Percentiles rank a stretch among this genome's conserved stretches.
Evolutionary conservation across 352 stramenopile species (phyloP).

Genomic region (Globisporangium solare): DNA sequence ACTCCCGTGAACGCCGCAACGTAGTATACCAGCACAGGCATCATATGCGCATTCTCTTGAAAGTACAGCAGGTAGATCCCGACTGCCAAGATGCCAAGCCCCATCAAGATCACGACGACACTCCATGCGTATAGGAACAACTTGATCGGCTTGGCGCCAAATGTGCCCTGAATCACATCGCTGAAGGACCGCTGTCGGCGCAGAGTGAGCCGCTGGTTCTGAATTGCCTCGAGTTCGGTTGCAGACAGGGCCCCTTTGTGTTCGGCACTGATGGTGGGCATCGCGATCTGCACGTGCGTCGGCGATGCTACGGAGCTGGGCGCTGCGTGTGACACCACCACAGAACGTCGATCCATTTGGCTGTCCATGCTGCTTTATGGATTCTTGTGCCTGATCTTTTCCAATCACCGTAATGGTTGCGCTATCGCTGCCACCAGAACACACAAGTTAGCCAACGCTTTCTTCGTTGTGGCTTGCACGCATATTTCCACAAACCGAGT

Average conservation of each 20-base stretch:
- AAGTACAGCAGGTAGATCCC: conserved; percentile 62
- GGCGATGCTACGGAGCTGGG: neutral
- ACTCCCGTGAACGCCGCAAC: conserved; percentile 46
- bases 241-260: conserved; percentile 10
- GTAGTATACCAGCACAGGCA: conserved; percentile 42
- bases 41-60: conserved; percentile 48
- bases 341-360: too few relatives aligned
- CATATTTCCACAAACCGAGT: too few relatives aligned
- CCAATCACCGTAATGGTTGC: too few relatives aligned
- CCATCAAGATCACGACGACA: conserved; percentile 44
- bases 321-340: too few relatives aligned
- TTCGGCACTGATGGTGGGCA: neutral
- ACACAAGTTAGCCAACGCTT: too few relatives aligned
- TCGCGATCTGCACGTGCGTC: conserved; percentile 4
- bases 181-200: conserved; percentile 29
- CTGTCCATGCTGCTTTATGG: too few relatives aligned
- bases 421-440: too few relatives aligned
- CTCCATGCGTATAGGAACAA: conserved; percentile 52
- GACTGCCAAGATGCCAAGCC: conserved; percentile 38
- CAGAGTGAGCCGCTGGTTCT: conserved; percentile 29
- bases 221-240: conserved; percentile 20
- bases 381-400: too few relatives aligned
- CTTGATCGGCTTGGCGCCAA: conserved; percentile 29
- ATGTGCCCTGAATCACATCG: conserved; percentile 26
- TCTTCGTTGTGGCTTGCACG: too few relatives aligned